Conservation (phyloP, 2,329 filamentous ascomycete species). For the Kalaharituber pfeilii region DNA sequence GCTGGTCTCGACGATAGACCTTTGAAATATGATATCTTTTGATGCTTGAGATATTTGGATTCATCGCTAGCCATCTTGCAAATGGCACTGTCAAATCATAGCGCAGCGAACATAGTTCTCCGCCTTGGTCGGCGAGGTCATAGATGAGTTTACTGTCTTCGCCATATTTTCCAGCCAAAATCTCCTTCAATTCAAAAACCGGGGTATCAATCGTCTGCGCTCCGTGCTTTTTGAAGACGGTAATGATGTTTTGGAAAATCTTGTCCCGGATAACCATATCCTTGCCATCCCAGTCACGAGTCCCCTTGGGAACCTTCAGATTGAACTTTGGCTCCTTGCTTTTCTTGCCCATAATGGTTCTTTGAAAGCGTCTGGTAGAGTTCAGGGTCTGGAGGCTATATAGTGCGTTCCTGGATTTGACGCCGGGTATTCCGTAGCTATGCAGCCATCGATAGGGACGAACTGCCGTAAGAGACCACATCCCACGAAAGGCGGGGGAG, state of each 20-base stretch:
- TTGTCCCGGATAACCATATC: constrained; percentile 66
- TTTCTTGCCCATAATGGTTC: constrained; percentile 7
- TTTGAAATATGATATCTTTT: constrained; percentile 94
- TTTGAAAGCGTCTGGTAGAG: not conserved
- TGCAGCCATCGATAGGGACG: not conserved
- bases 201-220: constrained; percentile 62
- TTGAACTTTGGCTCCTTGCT: constrained; percentile 36
- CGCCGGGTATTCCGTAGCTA: not conserved
- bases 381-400: not conserved
- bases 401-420: not conserved
- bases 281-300: constrained; percentile 66
- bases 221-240: constrained; percentile 71
- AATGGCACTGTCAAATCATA: constrained; percentile 84
- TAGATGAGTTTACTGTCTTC: constrained; percentile 89
- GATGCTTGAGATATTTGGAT: constrained; percentile 61
- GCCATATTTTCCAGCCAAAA: constrained; percentile 76
- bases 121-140: constrained; percentile 72
- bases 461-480: not conserved
- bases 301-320: constrained; percentile 81
- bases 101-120: constrained; percentile 65
- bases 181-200: constrained; percentile 75
- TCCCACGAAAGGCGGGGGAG: too few species aligned
- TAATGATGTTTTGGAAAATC: constrained; percentile 58
- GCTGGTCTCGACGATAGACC: constrained; percentile 67
- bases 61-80: constrained; percentile 86